A percentile compares a stretch with the other conserved stretches of the same genome.
Conservation (phyloP, 345 rosid genomes). For the Streptanthus diversifolius region DNA sequence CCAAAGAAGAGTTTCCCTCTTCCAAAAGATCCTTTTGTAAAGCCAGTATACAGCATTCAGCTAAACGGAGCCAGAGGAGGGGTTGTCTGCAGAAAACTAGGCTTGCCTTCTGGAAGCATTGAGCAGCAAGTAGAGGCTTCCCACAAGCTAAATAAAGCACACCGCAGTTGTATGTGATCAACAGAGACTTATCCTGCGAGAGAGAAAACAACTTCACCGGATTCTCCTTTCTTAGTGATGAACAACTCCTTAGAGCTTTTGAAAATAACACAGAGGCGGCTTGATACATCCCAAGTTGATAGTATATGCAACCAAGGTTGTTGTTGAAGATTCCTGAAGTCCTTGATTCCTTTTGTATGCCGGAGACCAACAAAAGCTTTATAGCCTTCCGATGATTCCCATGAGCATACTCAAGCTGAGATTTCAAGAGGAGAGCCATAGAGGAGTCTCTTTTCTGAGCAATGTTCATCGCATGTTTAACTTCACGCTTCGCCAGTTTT, state of each 20-base stretch:
- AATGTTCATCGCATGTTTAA: slow-evolving; percentile 90
- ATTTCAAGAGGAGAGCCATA: slow-evolving; percentile 81
- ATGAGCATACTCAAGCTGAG: slow-evolving; percentile 96
- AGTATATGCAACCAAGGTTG: slow-evolving; percentile 91
- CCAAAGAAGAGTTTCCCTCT: slow-evolving; percentile 36
- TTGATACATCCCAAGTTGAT: slow-evolving; percentile 69
- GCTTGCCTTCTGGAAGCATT: slow-evolving; percentile 81
- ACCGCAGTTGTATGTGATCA: slow-evolving; percentile 80
- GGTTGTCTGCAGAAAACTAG: slow-evolving; percentile 60
- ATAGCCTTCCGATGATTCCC: slow-evolving; percentile 93
- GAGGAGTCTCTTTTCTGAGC: slow-evolving; percentile 89
- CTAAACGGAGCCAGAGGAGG: slow-evolving; percentile 87
- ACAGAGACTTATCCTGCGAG: slow-evolving; percentile 84
- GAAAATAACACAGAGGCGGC: slow-evolving; percentile 62
- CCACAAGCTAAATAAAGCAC: slow-evolving; percentile 79
- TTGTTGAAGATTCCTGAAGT: slow-evolving; percentile 77
- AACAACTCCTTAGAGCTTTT: slow-evolving; percentile 65
- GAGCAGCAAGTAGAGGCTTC: slow-evolving; percentile 84
- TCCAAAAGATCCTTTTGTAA: slow-evolving; percentile 64
- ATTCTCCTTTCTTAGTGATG: slow-evolving; percentile 70
- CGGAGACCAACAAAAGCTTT: slow-evolving; percentile 79
- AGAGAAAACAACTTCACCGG: slow-evolving; percentile 59
- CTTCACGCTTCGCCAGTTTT: slow-evolving; percentile 94
- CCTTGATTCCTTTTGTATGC: slow-evolving; percentile 61
- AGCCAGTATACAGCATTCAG: slow-evolving; percentile 94